Evolutionary conservation across 139 green algal genomes (phyloP).

Genomic region (Spirogloea muscicola): DNA sequence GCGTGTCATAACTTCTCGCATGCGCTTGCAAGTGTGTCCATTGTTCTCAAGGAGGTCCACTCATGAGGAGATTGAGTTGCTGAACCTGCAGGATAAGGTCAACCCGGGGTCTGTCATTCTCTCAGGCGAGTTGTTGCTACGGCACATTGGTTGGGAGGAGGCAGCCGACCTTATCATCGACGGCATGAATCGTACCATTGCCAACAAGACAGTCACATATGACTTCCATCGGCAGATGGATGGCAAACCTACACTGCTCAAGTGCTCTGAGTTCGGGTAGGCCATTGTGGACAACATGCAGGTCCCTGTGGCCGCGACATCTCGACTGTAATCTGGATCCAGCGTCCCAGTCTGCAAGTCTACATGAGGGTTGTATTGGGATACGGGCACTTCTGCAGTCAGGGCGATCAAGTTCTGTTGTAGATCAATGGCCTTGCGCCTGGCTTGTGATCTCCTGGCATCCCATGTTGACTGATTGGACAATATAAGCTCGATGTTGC

Average conservation of each 20-base stretch:
- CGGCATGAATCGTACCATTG: slow-evolving; percentile 20
- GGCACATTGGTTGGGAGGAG: slow-evolving; percentile 22
- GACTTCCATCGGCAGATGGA: slow-evolving; percentile 36
- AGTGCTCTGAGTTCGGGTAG: slow-evolving; percentile 33
- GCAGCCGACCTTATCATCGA: slow-evolving; percentile 19
- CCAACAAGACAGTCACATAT: slow-evolving; percentile 17
- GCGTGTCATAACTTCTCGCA: too few species aligned
- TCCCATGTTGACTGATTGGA: too few species aligned
- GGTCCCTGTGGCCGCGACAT: neutral
- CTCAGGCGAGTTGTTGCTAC: slow-evolving; percentile 16
- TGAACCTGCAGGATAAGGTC: slow-evolving; percentile 30
- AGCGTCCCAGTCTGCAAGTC: too few species aligned
- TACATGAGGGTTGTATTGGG: too few species aligned
- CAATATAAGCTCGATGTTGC: too few species aligned
- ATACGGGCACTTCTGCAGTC: too few species aligned
- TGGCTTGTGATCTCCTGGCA: too few species aligned
- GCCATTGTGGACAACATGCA: slow-evolving; percentile 24
- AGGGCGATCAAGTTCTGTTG: too few species aligned
- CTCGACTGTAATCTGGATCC: neutral
- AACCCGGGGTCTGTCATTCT: slow-evolving; percentile 15
- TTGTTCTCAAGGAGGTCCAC: too few species aligned
- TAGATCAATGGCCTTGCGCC: too few species aligned
- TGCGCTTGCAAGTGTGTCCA: too few species aligned
- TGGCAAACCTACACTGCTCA: slow-evolving; percentile 8
- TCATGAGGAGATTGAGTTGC: too few species aligned